phyloP scores from a whole-genome alignment of 805 yeast genomes.

The Suhomyces kilbournensis region DNA sequence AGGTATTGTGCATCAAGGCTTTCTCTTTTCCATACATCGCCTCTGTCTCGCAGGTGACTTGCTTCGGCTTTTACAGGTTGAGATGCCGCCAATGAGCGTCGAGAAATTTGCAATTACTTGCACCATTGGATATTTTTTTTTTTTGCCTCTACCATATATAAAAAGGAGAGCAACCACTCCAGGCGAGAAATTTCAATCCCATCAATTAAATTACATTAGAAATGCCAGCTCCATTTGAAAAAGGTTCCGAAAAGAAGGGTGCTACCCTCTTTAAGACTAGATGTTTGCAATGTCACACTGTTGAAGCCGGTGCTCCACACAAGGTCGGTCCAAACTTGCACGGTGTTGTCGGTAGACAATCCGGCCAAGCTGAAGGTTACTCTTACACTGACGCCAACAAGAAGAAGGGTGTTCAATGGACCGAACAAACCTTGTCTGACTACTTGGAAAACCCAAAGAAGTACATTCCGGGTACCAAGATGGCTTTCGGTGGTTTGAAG shows the following conservation, averaged over 20 bases:
- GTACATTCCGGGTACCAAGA: conserved; percentile 99
- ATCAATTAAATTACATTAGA: conserved; percentile 2
- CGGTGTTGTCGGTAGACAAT: conserved; percentile 88
- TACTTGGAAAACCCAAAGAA: conserved; percentile 99
- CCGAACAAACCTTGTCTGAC: conserved; percentile 82
- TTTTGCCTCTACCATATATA: conserved; percentile 1
- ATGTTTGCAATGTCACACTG: conserved; percentile 98
- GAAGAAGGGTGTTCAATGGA: conserved; percentile 90
- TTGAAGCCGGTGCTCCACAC: conserved; percentile 93
- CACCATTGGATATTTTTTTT: conserved; percentile 5
- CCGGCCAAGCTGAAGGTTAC: conserved; percentile 91
- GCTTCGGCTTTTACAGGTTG: not conserved
- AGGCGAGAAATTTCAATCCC: not conserved
- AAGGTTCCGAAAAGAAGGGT: conserved; percentile 69
- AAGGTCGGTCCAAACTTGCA: conserved; percentile 98
- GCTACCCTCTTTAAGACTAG: conserved; percentile 98
- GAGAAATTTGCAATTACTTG: conserved; percentile 9
- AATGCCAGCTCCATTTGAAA: conserved; percentile 45
- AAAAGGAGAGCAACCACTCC: not conserved
- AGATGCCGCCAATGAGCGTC: conserved; percentile 10
- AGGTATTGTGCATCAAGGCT: not conserved
- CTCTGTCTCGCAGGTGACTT: not conserved
- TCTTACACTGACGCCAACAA: conserved; percentile 98
- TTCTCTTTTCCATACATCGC: not conserved
- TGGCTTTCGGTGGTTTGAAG: conserved; percentile 99